phyloP scores from a whole-genome alignment of 1,284 basidiomycete genomes.

The Cryptococcus wingfieldii region DNA sequence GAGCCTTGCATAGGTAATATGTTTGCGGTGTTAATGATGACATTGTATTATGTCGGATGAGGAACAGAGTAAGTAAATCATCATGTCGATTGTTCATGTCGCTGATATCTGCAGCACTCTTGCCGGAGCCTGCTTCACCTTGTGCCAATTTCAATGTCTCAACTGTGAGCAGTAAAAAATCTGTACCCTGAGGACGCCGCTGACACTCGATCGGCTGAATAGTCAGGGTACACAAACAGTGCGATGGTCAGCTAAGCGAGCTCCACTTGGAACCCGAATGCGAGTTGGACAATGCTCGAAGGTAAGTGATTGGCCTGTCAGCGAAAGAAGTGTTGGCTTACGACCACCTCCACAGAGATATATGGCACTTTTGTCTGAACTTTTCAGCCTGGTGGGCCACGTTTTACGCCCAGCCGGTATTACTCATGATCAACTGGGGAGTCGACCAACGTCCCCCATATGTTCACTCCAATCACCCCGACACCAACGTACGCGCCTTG shows the following conservation, averaged over 20 bases:
- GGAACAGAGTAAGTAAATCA: constrained; percentile 12
- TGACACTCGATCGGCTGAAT: neutral
- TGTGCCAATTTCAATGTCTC: constrained; percentile 10
- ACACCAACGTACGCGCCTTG: constrained; percentile 7
- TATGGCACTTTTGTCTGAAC: constrained; percentile 15
- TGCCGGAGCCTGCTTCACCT: constrained; percentile 5
- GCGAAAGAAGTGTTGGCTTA: no score
- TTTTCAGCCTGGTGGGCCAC: constrained; percentile 21
- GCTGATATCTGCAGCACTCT: neutral
- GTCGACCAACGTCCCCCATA: constrained; percentile 19
- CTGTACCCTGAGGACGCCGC: no score
- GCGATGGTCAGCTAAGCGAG: constrained; percentile 18
- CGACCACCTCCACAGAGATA: constrained; percentile 5
- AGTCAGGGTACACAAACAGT: constrained; percentile 20
- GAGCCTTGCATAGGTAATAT: constrained; percentile 17
- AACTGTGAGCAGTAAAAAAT: constrained; percentile 1
- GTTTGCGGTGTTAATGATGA: constrained; percentile 11
- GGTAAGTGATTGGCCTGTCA: no score
- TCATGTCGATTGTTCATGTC: neutral
- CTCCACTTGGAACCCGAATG: constrained; percentile 11
- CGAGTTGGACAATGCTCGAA: constrained; percentile 17
- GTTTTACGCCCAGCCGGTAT: constrained; percentile 16
- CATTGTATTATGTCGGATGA: constrained; percentile 16
- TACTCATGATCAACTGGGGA: constrained; percentile 1
- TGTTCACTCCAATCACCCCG: constrained; percentile 3